These are phyloP conservation scores for Raphanus raphanistrum DNA, from an alignment of 345 rosid genomes.

Conservation along the genomic window DNA sequence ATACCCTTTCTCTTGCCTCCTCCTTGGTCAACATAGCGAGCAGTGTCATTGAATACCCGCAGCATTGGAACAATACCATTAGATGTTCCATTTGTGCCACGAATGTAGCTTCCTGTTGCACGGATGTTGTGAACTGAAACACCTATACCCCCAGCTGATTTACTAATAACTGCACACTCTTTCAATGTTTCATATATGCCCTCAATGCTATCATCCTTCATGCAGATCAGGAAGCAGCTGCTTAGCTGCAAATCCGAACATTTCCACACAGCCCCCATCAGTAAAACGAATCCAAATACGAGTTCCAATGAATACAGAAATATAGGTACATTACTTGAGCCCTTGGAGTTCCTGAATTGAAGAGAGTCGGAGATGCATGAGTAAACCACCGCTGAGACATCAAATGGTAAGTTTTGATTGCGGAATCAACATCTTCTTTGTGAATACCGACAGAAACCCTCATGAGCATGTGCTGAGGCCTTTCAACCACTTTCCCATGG, in stretches of 20 bases:
- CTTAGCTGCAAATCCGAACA: constrained; percentile 57
- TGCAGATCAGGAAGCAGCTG: constrained; percentile 86
- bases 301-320: neutral
- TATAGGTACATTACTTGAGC: constrained; percentile 52
- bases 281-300: neutral
- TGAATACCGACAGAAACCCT: constrained; percentile 93
- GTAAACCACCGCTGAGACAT: constrained; percentile 98
- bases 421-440: constrained; percentile 79
- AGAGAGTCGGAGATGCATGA: constrained; percentile 94
- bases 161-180: constrained; percentile 94
- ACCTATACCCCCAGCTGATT: constrained; percentile 96
- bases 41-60: constrained; percentile 32
- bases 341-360: constrained; percentile 88
- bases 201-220: constrained; percentile 96
- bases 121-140: constrained; percentile 65
- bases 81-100: constrained; percentile 81
- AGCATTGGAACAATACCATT: constrained; percentile 82
- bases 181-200: constrained; percentile 91
- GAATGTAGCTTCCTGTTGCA: constrained; percentile 37
- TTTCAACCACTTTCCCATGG: constrained; percentile 79
- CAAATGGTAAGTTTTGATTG: constrained; percentile 71
- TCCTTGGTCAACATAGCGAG: constrained; percentile 39
- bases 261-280: neutral
- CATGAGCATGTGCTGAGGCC: constrained; percentile 97
- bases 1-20: constrained; percentile 40